These are phyloP conservation scores for Fraxinus sp. DNA, from an alignment of 305 asterid genomes.

Conservation along the genomic window DNA sequence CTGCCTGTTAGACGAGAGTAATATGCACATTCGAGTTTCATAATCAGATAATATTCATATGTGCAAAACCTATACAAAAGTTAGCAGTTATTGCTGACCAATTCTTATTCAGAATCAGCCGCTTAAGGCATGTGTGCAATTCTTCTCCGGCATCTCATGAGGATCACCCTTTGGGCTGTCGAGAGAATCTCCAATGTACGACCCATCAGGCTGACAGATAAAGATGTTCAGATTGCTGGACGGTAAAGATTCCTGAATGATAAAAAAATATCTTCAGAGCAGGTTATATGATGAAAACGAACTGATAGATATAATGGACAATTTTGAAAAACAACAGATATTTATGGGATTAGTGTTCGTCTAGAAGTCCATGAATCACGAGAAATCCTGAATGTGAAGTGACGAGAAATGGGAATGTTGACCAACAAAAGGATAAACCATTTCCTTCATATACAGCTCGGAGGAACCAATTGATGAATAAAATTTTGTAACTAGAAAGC, in stretches of 20 bases:
- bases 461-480: neutral
- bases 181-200: conserved; percentile 47
- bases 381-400: neutral
- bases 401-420: neutral
- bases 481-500: neutral
- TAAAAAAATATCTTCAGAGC: conserved; percentile 13
- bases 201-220: conserved; percentile 50
- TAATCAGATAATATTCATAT: conserved; percentile 24
- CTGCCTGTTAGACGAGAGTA: conserved; percentile 20
- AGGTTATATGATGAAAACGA: conserved; percentile 7
- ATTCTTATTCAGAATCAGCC: conserved; percentile 20
- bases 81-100: conserved; percentile 12
- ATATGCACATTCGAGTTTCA: conserved; percentile 20
- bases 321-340: neutral
- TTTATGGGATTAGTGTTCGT: neutral
- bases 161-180: conserved; percentile 39
- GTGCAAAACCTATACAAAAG: neutral
- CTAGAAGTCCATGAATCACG: neutral
- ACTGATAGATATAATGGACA: neutral
- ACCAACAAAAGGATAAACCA: neutral
- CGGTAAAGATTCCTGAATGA: conserved; percentile 53
- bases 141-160: conserved; percentile 29
- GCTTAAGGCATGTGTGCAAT: conserved; percentile 10
- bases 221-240: conserved; percentile 50
- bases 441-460: neutral